Evolutionary conservation across 805 yeast genomes (phyloP), one percentile per base, ranked within the genome.

Genomic region (Alloascoidea hylecoeti): DNA sequence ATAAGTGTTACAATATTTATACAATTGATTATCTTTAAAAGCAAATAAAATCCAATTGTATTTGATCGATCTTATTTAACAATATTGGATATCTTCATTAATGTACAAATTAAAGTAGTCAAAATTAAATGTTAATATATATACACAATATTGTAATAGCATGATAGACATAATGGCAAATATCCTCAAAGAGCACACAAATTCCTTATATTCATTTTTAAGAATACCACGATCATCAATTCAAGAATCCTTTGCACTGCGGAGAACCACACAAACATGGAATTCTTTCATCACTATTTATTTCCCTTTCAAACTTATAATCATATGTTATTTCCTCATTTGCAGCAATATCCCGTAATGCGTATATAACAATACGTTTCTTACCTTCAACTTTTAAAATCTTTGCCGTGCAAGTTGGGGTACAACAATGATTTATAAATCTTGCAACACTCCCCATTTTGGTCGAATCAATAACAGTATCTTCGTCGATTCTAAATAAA

Each of bases 381-480:
- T 72, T 78, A 3, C 96, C 96, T 42, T 86, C 96, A 32, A 86
- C 96, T 55, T 85, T 85, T 50, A 88, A 88, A 51, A 92, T 86
- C 52, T 88, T 89, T 1, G 98, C 97, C 0, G 95, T 86, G 60
- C 98, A 92, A 47, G 95, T 86, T 1, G 99, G 99, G 38, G 80
- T 82, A 60, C 99, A 92, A 55, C 96, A 86, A 56, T 92, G 99
- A 50, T 92, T 92, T 55, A 92, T 92, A 51, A 92, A 92, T 37
- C 98, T 66, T 0, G 98, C 97, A 49, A 88, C 88, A 3, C 97
- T 96, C 17, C 99, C 99, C 45, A 78, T 82, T 53, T 88, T 89
- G 0, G 97, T 89, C 4, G 99, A 98, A 60, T 92, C 99, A 39
- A 92, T 82, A 5, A 92, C 96, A 0, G 94, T 84, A 46, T 82